A percentile compares a stretch with the other conserved stretches of the same genome.
Conservation (phyloP, 805 yeast species). For the Yarrowia sp. region DNA sequence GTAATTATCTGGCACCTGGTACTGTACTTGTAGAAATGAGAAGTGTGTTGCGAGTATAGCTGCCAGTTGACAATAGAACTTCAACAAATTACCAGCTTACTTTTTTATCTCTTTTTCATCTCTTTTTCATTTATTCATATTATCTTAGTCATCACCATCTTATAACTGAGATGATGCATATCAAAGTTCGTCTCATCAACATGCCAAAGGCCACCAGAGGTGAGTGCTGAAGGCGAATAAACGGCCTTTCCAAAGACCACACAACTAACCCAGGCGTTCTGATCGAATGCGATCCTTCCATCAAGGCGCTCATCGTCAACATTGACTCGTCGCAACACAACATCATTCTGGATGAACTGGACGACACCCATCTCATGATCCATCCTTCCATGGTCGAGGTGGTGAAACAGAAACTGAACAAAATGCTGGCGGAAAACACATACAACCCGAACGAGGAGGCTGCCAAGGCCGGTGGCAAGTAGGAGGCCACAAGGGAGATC, state of each 20-base stretch:
- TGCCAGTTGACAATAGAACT: too few relatives aligned
- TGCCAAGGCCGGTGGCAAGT: background rate
- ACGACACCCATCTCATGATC: conserved; percentile 86
- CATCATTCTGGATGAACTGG: conserved; percentile 78
- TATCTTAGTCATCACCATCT: background rate
- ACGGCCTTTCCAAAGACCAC: background rate
- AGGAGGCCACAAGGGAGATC: background rate
- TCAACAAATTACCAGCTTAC: too few relatives aligned
- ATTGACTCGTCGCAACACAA: conserved; percentile 81
- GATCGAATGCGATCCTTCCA: conserved; percentile 77
- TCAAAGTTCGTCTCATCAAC: conserved; percentile 14
- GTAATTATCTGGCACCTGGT: too few relatives aligned
- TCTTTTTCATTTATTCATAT: too few relatives aligned
- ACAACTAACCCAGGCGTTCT: conserved; percentile 48
- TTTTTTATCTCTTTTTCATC: too few relatives aligned
- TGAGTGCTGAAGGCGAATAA: background rate
- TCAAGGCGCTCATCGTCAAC: conserved; percentile 80
- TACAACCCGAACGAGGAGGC: conserved; percentile 80
- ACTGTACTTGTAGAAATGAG: too few relatives aligned
- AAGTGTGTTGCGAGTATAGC: too few relatives aligned
- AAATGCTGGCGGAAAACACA: conserved; percentile 78
- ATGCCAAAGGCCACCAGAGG: conserved; percentile 39
- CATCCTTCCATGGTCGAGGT: conserved; percentile 77
- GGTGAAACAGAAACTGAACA: conserved; percentile 78
- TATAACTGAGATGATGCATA: background rate